phyloP scores from a whole-genome alignment of 2,329 filamentous ascomycete species.

The Talaromyces sp. region DNA sequence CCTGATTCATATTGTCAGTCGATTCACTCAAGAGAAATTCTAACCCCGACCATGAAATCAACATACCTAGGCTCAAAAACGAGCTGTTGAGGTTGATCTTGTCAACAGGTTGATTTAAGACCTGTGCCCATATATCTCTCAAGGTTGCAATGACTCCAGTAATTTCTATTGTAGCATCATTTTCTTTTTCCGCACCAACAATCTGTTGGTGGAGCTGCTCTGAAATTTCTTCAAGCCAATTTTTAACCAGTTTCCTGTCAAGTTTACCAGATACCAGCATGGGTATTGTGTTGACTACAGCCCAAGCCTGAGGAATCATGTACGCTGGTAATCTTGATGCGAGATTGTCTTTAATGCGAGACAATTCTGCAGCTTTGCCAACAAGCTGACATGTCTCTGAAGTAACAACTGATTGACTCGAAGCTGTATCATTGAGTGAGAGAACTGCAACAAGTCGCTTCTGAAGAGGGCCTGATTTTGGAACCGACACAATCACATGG shows the following conservation, averaged over 20 bases:
- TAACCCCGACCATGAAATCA: not conserved
- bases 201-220: conserved; percentile 37
- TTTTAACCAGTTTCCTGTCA: conserved; percentile 10
- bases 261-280: conserved; percentile 17
- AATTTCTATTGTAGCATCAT: conserved; percentile 21
- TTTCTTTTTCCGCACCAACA: conserved; percentile 20
- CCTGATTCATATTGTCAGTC: conserved; percentile 22
- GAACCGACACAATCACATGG: conserved; percentile 21
- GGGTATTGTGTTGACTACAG: conserved; percentile 15
- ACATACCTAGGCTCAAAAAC: conserved; percentile 17
- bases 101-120: conserved; percentile 10
- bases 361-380: conserved; percentile 1
- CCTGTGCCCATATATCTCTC: conserved; percentile 32
- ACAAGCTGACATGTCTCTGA: conserved; percentile 10
- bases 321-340: conserved; percentile 26
- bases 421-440: not conserved
- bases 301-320: conserved; percentile 18
- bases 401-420: conserved; percentile 22
- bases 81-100: conserved; percentile 11
- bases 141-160: conserved; percentile 23
- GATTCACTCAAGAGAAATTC: too few relatives aligned
- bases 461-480: conserved; percentile 9
- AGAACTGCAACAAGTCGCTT: conserved; percentile 16
- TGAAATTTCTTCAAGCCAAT: conserved; percentile 13
- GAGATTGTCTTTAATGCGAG: conserved; percentile 9